Percentiles rank a stretch among this genome's conserved stretches.
Conservation (phyloP, 495 filamentous ascomycete species). For the Trichoderma virens region DNA sequence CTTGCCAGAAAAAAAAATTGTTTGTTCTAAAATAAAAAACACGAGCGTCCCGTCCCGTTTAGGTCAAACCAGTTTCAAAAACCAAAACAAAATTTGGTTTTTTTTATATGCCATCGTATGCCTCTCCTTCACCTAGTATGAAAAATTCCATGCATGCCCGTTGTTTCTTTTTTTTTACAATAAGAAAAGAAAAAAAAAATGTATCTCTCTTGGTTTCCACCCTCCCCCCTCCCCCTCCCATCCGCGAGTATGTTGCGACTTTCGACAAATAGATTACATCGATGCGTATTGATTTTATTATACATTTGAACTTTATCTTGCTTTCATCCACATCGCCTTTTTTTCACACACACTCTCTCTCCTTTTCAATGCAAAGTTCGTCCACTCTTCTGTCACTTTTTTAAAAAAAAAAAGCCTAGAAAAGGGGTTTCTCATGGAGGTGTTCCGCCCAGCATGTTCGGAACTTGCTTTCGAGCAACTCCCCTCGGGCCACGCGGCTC, state of each 20-base stretch:
- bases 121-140: conserved; percentile 3
- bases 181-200: background rate
- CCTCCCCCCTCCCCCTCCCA: background rate
- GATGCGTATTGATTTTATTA: conserved; percentile 6
- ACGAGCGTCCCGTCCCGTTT: background rate
- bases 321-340: background rate
- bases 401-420: too few species aligned
- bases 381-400: too few species aligned
- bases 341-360: background rate
- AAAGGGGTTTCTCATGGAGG: background rate
- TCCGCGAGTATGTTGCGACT: conserved; percentile 5
- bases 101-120: conserved; percentile 2
- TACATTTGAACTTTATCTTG: conserved; percentile 2
- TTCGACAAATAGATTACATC: conserved; percentile 9
- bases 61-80: background rate
- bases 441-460: conserved; percentile 51
- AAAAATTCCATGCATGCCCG: background rate
- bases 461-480: conserved; percentile 60
- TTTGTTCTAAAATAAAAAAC: background rate
- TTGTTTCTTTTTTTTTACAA: background rate
- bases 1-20: background rate
- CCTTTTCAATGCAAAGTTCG: background rate
- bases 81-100: background rate
- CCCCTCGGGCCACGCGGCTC: conserved; percentile 49
- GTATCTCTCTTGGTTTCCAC: too few species aligned